Conservation (phyloP, 805 yeast species). For the Brettanomyces naardenensis region DNA sequence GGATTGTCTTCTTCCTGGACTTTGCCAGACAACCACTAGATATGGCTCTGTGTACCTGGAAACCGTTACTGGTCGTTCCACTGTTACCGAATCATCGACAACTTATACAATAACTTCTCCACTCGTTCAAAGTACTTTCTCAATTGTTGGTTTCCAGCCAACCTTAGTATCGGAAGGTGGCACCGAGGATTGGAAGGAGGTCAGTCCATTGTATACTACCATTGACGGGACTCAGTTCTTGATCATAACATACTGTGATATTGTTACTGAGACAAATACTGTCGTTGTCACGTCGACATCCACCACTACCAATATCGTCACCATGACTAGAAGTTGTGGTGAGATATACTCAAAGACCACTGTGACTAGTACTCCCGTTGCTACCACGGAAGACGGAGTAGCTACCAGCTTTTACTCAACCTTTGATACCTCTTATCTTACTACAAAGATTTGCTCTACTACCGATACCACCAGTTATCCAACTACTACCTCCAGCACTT, state of each 20-base stretch:
- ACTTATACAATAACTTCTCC: constrained; percentile 2
- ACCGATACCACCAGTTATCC: not conserved
- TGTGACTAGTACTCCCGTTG: not conserved
- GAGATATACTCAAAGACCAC: constrained; percentile 3
- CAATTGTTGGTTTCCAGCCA: constrained; percentile 7
- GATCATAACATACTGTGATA: constrained; percentile 19
- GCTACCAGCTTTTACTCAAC: not conserved
- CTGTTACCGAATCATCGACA: constrained; percentile 1
- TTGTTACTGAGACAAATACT: constrained; percentile 11
- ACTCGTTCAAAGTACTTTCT: constrained; percentile 1
- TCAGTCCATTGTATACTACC: constrained; percentile 12
- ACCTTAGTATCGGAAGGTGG: constrained; percentile 11
- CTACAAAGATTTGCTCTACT: constrained; percentile 4
- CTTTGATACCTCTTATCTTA: constrained; percentile 1
- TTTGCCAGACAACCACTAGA: constrained; percentile 9
- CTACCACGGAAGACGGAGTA: not conserved
- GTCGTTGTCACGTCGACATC: constrained; percentile 8
- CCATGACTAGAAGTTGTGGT: constrained; percentile 1
- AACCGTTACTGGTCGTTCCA: constrained; percentile 7
- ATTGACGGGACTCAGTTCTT: constrained; percentile 12
- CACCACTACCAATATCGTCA: not conserved
- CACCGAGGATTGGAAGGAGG: constrained; percentile 13
- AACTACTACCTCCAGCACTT: not conserved
- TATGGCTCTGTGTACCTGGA: constrained; percentile 9
- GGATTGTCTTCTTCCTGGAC: not conserved